Base-by-base conservation (phyloP, 164 flowering plant genomes). In the Stephania yunnanensis region DNA sequence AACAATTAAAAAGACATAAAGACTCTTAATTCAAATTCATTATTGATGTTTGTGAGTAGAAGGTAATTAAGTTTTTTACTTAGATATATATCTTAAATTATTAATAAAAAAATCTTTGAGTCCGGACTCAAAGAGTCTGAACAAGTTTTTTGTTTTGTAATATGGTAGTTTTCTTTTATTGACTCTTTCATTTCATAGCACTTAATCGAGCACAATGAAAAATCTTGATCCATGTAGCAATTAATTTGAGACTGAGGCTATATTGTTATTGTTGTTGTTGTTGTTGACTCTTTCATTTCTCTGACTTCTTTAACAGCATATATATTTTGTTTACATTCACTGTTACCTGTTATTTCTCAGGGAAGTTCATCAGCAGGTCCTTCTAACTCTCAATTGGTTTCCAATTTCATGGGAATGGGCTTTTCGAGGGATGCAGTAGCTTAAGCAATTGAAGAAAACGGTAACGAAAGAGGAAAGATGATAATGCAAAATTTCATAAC, bases 391-490 rank as follows among this genome's bases (percentile, higher is more conserved):
- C 86, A 85, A 75, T 69, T 85, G 67, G 58, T 86, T 76, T 74
- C 84, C n/a, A 86, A 88, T 78, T 91, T 94, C 76, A 72, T 87
- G 31, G 91, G 82, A 42, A 88, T 89, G 93, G 97, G 97, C 15
- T 94, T 94, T 80, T 25, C 86, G 25, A 87, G 80, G 73, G 77
- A 84, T 31, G 50, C 82, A 85, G 92, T 94, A 46, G 71, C 64
- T 7, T 88, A 86, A 78, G 96, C 87, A 68, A 86, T 94, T 68
- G 77, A 89, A 72, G 89, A 89, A 79, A 86, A 87, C 82, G 95
- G 98, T 94, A 85, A 69, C 8, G 48, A 73, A 5, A 25, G 4
- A 69, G 10, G 46, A 73, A 3, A 25, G 4, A 45, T 10, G 36
- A 11, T 77, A 22, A 63, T 10, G 42, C 42, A 36, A 36, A 36